A percentile compares a stretch with the other conserved stretches of the same genome.
phyloP scores from a whole-genome alignment of 345 rosid species.

The Arabis hirsuta region DNA sequence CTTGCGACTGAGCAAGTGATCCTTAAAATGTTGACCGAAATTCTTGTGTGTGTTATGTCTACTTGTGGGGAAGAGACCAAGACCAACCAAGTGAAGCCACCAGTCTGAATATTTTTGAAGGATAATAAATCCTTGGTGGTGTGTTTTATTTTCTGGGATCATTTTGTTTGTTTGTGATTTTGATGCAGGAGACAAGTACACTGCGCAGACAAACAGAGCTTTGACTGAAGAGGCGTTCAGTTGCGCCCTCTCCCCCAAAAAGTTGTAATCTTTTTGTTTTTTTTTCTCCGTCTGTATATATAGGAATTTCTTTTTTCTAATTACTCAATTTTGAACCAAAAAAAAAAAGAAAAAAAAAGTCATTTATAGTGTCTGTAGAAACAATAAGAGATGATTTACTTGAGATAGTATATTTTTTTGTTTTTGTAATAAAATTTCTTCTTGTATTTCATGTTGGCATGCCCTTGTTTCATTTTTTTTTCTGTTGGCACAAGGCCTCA shows the following conservation, averaged over 20 bases:
- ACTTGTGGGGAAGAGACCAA: constrained; percentile 27
- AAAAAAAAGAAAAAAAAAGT: background rate
- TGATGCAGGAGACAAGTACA: constrained; percentile 29
- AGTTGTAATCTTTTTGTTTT: constrained; percentile 16
- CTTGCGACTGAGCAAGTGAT: constrained; percentile 35
- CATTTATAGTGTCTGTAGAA: constrained; percentile 47
- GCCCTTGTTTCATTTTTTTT: background rate
- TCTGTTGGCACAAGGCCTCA: too few relatives aligned
- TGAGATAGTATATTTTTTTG: constrained; percentile 8
- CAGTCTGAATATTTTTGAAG: constrained; percentile 35
- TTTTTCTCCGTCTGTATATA: constrained; percentile 16
- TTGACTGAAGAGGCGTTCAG: constrained; percentile 42
- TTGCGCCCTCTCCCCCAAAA: constrained; percentile 38
- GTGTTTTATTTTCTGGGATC: constrained; percentile 26
- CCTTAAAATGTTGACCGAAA: constrained; percentile 29
- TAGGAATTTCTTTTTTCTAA: constrained; percentile 32
- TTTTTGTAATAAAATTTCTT: constrained; percentile 13
- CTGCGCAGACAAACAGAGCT: constrained; percentile 32
- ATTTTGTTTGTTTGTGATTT: background rate
- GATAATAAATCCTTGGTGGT: constrained; percentile 25
- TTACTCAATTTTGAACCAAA: constrained; percentile 10
- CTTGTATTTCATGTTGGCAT: background rate
- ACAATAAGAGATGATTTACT: constrained; percentile 50
- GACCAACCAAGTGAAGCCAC: constrained; percentile 35
- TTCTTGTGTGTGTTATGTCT: constrained; percentile 33